phyloP scores from a whole-genome alignment of 225 moss, liverwort and hornwort species.

The Ulota crispa region DNA sequence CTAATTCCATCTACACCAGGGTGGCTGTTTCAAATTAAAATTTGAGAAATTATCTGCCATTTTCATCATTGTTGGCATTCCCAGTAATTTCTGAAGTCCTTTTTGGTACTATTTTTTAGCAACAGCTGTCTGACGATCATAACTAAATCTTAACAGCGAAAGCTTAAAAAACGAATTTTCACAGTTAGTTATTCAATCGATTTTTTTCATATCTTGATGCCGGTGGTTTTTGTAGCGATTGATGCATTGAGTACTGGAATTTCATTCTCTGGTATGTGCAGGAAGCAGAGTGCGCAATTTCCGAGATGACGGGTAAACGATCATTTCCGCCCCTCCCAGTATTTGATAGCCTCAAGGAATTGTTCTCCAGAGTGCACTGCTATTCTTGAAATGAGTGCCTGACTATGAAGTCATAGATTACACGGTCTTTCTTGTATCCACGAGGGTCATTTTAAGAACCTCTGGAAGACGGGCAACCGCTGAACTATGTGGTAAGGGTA shows the following conservation, averaged over 20 bases:
- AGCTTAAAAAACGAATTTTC: constrained; percentile 16
- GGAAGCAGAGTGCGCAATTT: constrained; percentile 66
- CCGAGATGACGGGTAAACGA: constrained; percentile 63
- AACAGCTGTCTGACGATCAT: constrained; percentile 13
- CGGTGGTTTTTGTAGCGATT: constrained; percentile 1
- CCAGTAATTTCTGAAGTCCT: constrained; percentile 23
- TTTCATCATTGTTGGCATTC: constrained; percentile 22
- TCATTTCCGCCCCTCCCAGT: constrained; percentile 25
- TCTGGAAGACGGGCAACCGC: constrained; percentile 15
- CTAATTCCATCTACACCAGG: constrained; percentile 25
- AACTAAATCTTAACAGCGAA: constrained; percentile 22
- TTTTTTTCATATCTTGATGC: constrained; percentile 13
- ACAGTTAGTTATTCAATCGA: neutral
- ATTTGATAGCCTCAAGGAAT: constrained; percentile 25
- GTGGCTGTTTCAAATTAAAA: constrained; percentile 22
- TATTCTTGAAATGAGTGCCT: constrained; percentile 32
- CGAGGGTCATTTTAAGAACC: constrained; percentile 21
- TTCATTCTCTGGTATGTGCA: constrained; percentile 39
- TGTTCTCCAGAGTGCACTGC: constrained; percentile 28
- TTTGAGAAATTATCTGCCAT: constrained; percentile 31
- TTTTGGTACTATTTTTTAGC: constrained; percentile 15
- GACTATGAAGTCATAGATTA: constrained; percentile 30
- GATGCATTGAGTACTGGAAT: constrained; percentile 14
- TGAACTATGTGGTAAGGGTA: constrained; percentile 29
- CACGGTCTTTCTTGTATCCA: constrained; percentile 28